Base-by-base conservation (phyloP, 768 basidiomycete species). In the Suillus subaureus region DNA sequence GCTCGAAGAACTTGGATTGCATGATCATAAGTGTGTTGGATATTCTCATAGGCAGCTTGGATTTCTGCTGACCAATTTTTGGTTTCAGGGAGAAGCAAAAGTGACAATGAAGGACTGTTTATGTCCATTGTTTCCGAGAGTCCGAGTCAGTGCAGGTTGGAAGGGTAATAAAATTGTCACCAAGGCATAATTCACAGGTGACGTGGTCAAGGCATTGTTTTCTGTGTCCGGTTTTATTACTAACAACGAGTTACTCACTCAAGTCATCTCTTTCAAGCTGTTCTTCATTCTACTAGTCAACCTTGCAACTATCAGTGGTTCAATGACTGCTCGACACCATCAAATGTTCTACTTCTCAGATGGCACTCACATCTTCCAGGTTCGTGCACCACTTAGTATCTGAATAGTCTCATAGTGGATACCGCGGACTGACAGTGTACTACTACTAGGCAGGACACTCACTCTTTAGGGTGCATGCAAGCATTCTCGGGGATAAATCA, bases 1-100 rank as follows among this genome's bases (percentile, higher is more conserved):
- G 65, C 63, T 9, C 8, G 52, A 42, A 75, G 61, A 11, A 68
- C 6, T 0, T 1, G 12, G 4, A 45, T 1, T 9, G 66, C 69
- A 35, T 68, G 61, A 2, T 60, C 16, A 33, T 66, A 75, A 5
- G 61, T 13, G 2, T 64, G 23, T 7, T 40, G 21, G 6, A 74
- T 4, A 15, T 61, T 51, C 26, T 65, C 42, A 62, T 75, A 64
- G 0, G 67, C 69, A 7, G n/a, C 45, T 9, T 18, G 37, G 33
- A 68, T 40, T 21, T 73, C 40, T 2, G 69, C 43, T 39, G 67
- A 65, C 61, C 69, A 63, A 35, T 63, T 16, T 9, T 39, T 56
- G 23, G 47, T 11, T 18, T 2, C 63, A n/a, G 63, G 72, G 26
- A 71, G 68, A 31, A 33, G 43, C 12, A 65, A 67, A 18, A 72